Base-by-base conservation (phyloP, 345 rosid genomes). In the Citrus trifoliata region DNA sequence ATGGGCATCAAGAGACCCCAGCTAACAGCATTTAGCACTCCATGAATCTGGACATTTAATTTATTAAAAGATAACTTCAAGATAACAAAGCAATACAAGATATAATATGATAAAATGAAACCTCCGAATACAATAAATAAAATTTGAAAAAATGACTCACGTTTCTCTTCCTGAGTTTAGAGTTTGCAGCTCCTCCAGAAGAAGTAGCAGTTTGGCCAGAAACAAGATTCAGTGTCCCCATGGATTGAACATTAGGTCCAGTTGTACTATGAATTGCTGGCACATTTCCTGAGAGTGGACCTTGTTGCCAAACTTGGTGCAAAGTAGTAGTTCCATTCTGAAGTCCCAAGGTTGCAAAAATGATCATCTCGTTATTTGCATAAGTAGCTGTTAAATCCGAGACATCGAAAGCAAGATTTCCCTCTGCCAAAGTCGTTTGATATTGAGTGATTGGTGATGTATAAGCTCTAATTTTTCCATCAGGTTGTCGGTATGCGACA, bases 1-100 rank as follows among this genome's bases (percentile, higher is more conserved):
- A 86, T 4, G 1, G 99, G 98, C 93, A 97, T 80, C 91, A 96
- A 63, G 28, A 91, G 83, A 10, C 98, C 98, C 98, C 99, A 97
- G 73, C 98, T 90, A 59, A 92, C 88, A 27, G 86, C 86, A 37
- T 97, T 97, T 71, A 94, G 82, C 68, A 91, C 90, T 63, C 97
- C 99, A 79, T 94, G 99, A 64, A 87, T 87, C 98, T 96, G 90
- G 61, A 82, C 67, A 6, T 72, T 60, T 13, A 46, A 46, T 12
- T 46, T 46, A 46, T 46, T 13, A 12, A 46, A 46, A 13, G 51
- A 46, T 46, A 46, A 12, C 51, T 46, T 46, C 5, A 46, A 13
- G 51, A 46, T 46, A 46, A 46, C 51, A 46, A 13, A 12, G 18
- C 18, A 46, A 46, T 46, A 14, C 51, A 46, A 13, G 13, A 46